Percentiles rank a stretch among this genome's conserved stretches.
phyloP scores from a whole-genome alignment of 176 grass and related monocot species.

The Ananas comosus region DNA sequence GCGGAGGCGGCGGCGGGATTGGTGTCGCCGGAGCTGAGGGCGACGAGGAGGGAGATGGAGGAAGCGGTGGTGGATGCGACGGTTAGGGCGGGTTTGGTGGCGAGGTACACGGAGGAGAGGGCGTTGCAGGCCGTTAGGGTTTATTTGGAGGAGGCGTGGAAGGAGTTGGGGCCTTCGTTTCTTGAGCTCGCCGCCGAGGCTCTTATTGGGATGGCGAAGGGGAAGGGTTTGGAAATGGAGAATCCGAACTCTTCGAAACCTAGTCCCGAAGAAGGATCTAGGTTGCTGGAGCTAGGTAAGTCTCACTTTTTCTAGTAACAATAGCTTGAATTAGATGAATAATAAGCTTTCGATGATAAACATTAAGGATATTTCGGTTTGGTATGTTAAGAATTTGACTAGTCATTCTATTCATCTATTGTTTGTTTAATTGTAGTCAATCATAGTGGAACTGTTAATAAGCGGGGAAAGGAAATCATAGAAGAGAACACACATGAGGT shows the following conservation, averaged over 20 bases:
- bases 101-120: conserved; percentile 5
- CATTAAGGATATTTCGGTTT: too few species aligned
- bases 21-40: conserved; percentile 5
- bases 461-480: too few species aligned
- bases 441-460: too few species aligned
- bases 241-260: not conserved
- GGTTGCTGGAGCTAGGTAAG: not conserved
- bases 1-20: not conserved
- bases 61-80: conserved; percentile 7
- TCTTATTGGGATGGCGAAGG: not conserved
- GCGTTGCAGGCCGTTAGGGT: conserved; percentile 10
- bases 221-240: not conserved
- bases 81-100: conserved; percentile 3
- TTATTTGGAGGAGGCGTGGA: conserved; percentile 4
- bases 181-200: conserved; percentile 5
- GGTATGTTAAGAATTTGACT: too few species aligned
- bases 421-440: too few species aligned
- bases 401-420: too few species aligned
- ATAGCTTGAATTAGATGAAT: too few species aligned
- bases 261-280: not conserved
- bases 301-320: too few species aligned
- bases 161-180: conserved; percentile 18
- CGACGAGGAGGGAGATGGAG: conserved; percentile 22
- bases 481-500: not conserved
- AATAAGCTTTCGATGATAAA: too few species aligned